Conservation (phyloP, 2,329 filamentous ascomycete genomes). For the Aquanectria penicillioides region DNA sequence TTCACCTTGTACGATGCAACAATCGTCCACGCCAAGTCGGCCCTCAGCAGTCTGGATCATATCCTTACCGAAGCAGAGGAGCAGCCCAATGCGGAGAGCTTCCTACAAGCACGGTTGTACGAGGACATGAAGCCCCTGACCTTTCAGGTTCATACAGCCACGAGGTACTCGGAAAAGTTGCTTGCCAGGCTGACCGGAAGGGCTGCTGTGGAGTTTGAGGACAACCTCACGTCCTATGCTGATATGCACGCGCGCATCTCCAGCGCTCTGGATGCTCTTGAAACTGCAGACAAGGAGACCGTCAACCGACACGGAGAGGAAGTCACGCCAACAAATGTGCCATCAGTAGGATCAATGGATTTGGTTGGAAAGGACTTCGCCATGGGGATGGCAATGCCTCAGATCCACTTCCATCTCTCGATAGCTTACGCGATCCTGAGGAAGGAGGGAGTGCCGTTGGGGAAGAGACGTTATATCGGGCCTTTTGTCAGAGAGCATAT, state of each 20-base stretch:
- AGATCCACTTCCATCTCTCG: slow-evolving; percentile 68
- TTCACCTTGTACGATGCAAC: slow-evolving; percentile 48
- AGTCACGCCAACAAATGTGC: slow-evolving; percentile 34
- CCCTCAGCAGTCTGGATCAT: slow-evolving; percentile 38
- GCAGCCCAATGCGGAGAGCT: slow-evolving; percentile 39
- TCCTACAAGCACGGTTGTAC: slow-evolving; percentile 43
- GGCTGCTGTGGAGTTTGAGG: slow-evolving; percentile 33
- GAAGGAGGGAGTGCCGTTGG: slow-evolving; percentile 66
- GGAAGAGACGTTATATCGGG: slow-evolving; percentile 60
- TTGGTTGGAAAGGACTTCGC: slow-evolving; percentile 52
- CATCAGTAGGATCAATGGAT: slow-evolving; percentile 29
- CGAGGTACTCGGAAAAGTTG: slow-evolving; percentile 38
- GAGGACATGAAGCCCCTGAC: slow-evolving; percentile 52
- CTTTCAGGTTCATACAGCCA: slow-evolving; percentile 47
- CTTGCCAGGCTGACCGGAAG: slow-evolving; percentile 43
- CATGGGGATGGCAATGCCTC: slow-evolving; percentile 59
- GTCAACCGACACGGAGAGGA: slow-evolving; percentile 43
- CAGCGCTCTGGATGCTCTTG: slow-evolving; percentile 36
- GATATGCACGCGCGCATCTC: slow-evolving; percentile 45
- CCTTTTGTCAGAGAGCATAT: not conserved
- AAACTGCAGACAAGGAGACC: slow-evolving; percentile 44
- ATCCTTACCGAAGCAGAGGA: slow-evolving; percentile 46
- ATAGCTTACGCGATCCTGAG: slow-evolving; percentile 68
- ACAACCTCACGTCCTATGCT: slow-evolving; percentile 43
- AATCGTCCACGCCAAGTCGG: slow-evolving; percentile 40